phyloP scores from a whole-genome alignment of 2,329 filamentous ascomycete species.

The Cercospora sp. region DNA sequence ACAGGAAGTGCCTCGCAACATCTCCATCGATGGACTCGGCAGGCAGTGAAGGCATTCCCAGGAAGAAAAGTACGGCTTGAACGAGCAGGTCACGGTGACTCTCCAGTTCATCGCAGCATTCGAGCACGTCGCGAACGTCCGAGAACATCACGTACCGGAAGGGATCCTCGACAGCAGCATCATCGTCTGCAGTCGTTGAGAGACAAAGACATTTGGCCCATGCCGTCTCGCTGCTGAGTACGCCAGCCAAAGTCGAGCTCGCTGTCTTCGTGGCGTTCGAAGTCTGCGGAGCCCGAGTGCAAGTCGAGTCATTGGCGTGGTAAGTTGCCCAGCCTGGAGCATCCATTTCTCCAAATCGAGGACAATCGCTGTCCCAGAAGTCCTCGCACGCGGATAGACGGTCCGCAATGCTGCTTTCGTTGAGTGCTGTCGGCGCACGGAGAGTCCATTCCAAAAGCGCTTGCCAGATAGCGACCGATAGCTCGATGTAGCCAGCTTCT shows the following conservation, averaged over 20 bases:
- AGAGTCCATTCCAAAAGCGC: constrained; percentile 72
- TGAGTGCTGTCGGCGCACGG: constrained; percentile 51
- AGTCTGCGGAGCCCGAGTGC: neutral
- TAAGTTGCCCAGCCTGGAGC: constrained; percentile 70
- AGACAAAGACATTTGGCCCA: constrained; percentile 20
- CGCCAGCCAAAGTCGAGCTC: constrained; percentile 57
- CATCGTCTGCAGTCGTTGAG: constrained; percentile 69
- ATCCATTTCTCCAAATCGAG: constrained; percentile 72
- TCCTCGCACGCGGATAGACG: constrained; percentile 56
- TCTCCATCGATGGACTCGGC: constrained; percentile 31
- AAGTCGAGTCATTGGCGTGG: neutral
- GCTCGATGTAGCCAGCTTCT: constrained; percentile 76
- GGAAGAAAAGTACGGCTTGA: constrained; percentile 62
- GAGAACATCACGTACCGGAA: constrained; percentile 78
- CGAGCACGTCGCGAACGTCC: constrained; percentile 68
- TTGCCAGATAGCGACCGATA: constrained; percentile 81
- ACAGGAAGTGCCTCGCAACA: neutral
- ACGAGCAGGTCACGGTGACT: constrained; percentile 49
- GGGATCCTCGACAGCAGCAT: constrained; percentile 65
- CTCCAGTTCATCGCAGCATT: constrained; percentile 31
- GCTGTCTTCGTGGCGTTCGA: neutral
- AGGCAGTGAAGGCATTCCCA: constrained; percentile 54
- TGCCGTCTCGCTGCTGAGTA: constrained; percentile 36
- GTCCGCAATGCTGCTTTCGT: constrained; percentile 11
- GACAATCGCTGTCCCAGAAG: constrained; percentile 85